phyloP scores from a whole-genome alignment of 1,284 basidiomycete species.

The Microstroma glucosiphilum region DNA sequence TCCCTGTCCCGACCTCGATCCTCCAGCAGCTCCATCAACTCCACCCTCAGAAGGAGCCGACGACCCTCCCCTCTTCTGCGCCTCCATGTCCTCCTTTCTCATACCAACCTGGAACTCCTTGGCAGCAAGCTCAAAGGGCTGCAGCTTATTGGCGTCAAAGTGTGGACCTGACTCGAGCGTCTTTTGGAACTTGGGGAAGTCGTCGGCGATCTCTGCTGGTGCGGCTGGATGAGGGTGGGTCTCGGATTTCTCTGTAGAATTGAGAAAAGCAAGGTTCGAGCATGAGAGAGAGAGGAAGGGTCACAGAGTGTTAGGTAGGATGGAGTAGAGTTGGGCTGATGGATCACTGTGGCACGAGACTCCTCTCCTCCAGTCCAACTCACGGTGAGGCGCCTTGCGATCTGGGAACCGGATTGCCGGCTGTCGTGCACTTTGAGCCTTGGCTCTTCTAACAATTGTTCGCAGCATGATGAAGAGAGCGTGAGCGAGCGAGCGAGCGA shows the following conservation, averaged over 20 bases:
- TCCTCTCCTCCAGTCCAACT: background rate
- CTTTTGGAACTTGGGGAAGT: conserved; percentile 43
- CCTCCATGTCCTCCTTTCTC: conserved; percentile 16
- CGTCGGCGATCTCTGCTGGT: conserved; percentile 27
- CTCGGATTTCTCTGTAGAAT: conserved; percentile 24
- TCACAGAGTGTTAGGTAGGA: background rate
- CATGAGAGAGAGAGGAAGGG: background rate
- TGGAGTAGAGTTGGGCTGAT: background rate
- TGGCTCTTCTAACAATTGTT: background rate
- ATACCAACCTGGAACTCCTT: conserved; percentile 17
- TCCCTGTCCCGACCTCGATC: background rate
- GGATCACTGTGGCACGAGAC: too few relatives aligned
- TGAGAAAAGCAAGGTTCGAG: background rate
- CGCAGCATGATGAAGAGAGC: background rate
- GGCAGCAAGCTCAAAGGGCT: conserved; percentile 13
- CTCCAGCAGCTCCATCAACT: background rate
- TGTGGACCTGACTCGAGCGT: conserved; percentile 41
- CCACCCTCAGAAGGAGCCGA: conserved; percentile 11
- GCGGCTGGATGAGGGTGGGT: conserved; percentile 46
- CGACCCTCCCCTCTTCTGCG: conserved; percentile 11
- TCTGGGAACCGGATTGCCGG: conserved; percentile 13
- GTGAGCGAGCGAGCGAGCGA: background rate
- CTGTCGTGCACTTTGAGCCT: background rate
- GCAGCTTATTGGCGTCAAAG: conserved; percentile 42
- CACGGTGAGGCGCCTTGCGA: conserved; percentile 9